Conservation (phyloP, 306 rosid species). For the Acmispon strigosus region DNA sequence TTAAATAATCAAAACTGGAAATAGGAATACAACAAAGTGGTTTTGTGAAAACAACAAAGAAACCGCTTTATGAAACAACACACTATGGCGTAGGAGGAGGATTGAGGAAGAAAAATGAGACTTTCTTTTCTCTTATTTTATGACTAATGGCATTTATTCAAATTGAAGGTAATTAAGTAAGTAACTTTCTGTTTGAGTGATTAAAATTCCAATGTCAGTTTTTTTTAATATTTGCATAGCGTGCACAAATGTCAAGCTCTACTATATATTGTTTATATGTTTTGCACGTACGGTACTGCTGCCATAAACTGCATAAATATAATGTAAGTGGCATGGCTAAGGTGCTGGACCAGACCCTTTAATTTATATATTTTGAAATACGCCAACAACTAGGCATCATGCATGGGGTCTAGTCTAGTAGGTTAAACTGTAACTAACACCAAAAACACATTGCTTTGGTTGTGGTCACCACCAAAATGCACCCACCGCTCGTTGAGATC, state of each 20-base stretch:
- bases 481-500: not conserved
- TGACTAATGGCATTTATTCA: not conserved
- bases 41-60: constrained; percentile 37
- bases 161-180: not conserved
- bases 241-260: too few relatives aligned
- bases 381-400: not conserved
- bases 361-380: not conserved
- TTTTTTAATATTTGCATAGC: too few relatives aligned
- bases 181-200: not conserved
- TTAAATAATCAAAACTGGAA: not conserved
- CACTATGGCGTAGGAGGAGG: not conserved
- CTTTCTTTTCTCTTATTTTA: too few relatives aligned
- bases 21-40: constrained; percentile 14
- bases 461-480: not conserved
- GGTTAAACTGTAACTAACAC: not conserved
- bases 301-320: not conserved
- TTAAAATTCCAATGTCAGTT: too few relatives aligned
- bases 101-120: not conserved
- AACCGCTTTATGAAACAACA: too few relatives aligned
- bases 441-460: constrained; percentile 6
- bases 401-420: too few relatives aligned
- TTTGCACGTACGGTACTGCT: not conserved
- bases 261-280: not conserved
- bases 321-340: not conserved
- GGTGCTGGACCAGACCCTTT: not conserved